Base-by-base conservation (phyloP, 768 basidiomycete species). In the Russula earlei region DNA sequence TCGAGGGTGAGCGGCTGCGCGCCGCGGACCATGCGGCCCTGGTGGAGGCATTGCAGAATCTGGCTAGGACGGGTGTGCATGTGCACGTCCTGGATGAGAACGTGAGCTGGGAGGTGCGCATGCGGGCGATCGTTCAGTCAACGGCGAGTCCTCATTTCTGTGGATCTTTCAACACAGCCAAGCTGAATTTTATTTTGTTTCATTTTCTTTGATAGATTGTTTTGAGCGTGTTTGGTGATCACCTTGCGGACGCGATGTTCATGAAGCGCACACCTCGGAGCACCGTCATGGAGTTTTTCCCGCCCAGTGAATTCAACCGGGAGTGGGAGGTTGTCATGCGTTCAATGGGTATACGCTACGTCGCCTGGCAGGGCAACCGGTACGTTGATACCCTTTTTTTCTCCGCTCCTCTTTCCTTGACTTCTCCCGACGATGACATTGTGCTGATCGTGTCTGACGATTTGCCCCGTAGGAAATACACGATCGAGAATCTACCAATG, bases 21-120 rank as follows among this genome's bases (percentile, higher is more conserved):
- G 66, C 67, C 1, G 72, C 72, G 43, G 81, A 86, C 59, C 85
- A 93, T 62, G 67, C 76, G 17, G 73, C 74, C 43, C 73, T 95
- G 37, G 72, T 89, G 5, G 67, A 68, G n/a, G 81, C 76, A 34
- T 69, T 92, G 63, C 64, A 67, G 43, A 71, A 71, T 54, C 70
- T 92, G 66, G 74, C 71, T 56, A 41, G 20, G 42, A 5, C 44
- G 2, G 59, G 62, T 14, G 38, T 56, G 14, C 50, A 14, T 17
- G 55, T 62, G 5, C 34, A 52, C 41, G 38, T 62, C 5, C 15
- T 62, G 22, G 48, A 61, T 6, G 59, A 61, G 27, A 29, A 29
- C 5, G 50, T 55, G 40, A 52, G 42, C 15, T 62, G 62, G 62
- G 22, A 36, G 49, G 50, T 42, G 38, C 59, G 62, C 19, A 61